These are phyloP conservation scores for Kappamyces sp. DNA, from an alignment of 192 early-diverging fungal genomes.

Conservation along the genomic window DNA sequence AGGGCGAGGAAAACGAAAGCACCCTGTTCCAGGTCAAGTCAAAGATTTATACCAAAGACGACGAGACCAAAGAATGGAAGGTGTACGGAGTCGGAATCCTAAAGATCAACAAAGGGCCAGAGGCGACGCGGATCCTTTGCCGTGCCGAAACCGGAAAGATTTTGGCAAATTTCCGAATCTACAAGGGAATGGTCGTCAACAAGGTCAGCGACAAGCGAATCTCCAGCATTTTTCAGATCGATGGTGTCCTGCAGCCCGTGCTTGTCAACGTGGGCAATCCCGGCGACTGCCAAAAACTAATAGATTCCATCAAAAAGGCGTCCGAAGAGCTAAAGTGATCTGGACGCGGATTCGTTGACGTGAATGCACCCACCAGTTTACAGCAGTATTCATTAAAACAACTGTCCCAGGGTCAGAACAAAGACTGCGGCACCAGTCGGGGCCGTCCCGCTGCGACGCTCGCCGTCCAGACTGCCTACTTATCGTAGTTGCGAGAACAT, in stretches of 20 bases:
- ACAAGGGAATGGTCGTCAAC: conserved; percentile 1
- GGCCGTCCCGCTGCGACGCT: not conserved
- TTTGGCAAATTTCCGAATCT: conserved; percentile 3
- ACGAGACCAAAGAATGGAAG: conserved; percentile 6
- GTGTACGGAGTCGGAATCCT: conserved; percentile 6
- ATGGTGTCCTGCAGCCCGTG: conserved; percentile 5
- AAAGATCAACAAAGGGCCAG: conserved; percentile 1
- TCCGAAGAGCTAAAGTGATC: too few relatives aligned
- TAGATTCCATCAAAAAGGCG: too few relatives aligned
- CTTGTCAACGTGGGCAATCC: conserved; percentile 6
- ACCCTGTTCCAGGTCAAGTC: not conserved
- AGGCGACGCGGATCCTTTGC: conserved; percentile 4
- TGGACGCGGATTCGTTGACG: not conserved
- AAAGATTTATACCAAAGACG: conserved; percentile 9
- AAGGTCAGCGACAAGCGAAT: conserved; percentile 8
- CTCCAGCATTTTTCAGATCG: conserved; percentile 1
- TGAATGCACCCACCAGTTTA: not conserved
- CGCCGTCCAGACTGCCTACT: not conserved
- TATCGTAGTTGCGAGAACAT: not conserved
- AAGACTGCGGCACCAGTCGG: not conserved
- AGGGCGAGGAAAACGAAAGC: conserved; percentile 15
- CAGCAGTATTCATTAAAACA: not conserved
- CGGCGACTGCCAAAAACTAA: conserved; percentile 1
- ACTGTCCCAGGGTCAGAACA: not conserved
- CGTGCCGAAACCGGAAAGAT: conserved; percentile 10